Evolutionary conservation across 495 filamentous ascomycete genomes (phyloP).

Genomic region (Neurospora africana): DNA sequence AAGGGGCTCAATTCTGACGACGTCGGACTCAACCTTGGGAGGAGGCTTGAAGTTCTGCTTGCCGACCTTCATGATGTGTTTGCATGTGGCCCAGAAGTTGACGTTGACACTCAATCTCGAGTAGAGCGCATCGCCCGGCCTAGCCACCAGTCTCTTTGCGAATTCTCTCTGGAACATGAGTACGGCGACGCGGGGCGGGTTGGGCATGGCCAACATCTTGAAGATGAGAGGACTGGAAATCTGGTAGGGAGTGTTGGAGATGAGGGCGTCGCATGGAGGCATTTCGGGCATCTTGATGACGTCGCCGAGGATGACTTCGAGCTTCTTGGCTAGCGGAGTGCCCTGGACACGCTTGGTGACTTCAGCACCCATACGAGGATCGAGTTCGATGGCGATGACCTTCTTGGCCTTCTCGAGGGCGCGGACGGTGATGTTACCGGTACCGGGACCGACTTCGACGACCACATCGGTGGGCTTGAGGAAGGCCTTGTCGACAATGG

Average conservation of each 20-base stretch:
- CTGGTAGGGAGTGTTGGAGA: conserved; percentile 89
- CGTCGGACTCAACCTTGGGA: conserved; percentile 74
- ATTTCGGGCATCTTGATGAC: conserved; percentile 77
- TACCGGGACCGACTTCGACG: conserved; percentile 31
- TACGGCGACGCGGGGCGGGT: conserved; percentile 63
- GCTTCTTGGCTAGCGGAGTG: conserved; percentile 63
- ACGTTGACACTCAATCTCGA: conserved; percentile 80
- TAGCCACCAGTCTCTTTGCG: conserved; percentile 22
- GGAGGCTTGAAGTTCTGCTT: conserved; percentile 93
- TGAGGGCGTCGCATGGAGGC: conserved; percentile 83
- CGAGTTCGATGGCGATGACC: conserved; percentile 80
- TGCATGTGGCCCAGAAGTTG: conserved; percentile 86
- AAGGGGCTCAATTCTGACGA: conserved; percentile 23
- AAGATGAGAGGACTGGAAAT: conserved; percentile 88
- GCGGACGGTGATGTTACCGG: conserved; percentile 58
- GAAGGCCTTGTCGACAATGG: conserved; percentile 73
- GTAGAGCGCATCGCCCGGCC: conserved; percentile 62
- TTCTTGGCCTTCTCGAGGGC: conserved; percentile 81
- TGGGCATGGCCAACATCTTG: conserved; percentile 69
- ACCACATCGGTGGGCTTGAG: conserved; percentile 80
- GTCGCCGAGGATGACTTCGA: conserved; percentile 83
- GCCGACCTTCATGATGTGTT: conserved; percentile 83
- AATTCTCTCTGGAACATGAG: conserved; percentile 55
- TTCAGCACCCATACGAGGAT: conserved; percentile 94
- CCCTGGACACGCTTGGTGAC: conserved; percentile 90